These are phyloP conservation scores for Cercophora newfieldiana DNA, from an alignment of 495 filamentous ascomycete genomes.

Conservation along the genomic window DNA sequence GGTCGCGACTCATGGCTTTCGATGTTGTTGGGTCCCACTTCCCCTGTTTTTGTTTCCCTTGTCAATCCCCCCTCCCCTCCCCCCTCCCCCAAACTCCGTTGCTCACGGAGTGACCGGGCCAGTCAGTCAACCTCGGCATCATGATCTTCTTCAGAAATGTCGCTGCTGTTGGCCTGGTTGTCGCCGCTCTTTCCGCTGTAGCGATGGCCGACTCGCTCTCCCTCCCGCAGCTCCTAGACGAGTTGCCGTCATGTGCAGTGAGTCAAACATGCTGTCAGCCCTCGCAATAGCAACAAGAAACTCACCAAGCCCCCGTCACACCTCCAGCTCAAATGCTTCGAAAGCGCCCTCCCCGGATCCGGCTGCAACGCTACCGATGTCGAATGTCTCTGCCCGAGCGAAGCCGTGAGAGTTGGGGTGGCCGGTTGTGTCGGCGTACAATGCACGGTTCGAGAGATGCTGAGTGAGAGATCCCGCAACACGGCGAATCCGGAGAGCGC, in stretches of 20 bases:
- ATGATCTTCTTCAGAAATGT: no score
- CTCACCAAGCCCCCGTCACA: background rate
- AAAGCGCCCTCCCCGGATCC: constrained; percentile 11
- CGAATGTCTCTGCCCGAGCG: constrained; percentile 27
- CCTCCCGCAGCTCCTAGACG: background rate
- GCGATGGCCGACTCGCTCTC: background rate
- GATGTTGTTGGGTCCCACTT: background rate
- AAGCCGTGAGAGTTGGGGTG: background rate
- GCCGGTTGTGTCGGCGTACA: constrained; percentile 17
- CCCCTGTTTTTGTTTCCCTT: background rate
- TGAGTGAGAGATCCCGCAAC: constrained; percentile 18
- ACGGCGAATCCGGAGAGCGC: background rate
- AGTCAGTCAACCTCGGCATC: background rate
- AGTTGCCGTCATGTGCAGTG: constrained; percentile 5
- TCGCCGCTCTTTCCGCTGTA: constrained; percentile 7
- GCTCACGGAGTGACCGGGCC: background rate
- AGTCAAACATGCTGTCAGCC: background rate
- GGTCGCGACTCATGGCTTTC: background rate
- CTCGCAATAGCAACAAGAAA: background rate
- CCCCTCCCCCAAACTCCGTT: background rate
- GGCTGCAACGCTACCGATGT: constrained; percentile 19
- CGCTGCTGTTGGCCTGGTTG: constrained; percentile 14
- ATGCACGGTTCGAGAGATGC: constrained; percentile 25
- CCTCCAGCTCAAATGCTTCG: constrained; percentile 14
- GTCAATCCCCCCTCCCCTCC: background rate